phyloP scores from a whole-genome alignment of 2,329 filamentous ascomycete genomes.

The Lachnellula arida region DNA sequence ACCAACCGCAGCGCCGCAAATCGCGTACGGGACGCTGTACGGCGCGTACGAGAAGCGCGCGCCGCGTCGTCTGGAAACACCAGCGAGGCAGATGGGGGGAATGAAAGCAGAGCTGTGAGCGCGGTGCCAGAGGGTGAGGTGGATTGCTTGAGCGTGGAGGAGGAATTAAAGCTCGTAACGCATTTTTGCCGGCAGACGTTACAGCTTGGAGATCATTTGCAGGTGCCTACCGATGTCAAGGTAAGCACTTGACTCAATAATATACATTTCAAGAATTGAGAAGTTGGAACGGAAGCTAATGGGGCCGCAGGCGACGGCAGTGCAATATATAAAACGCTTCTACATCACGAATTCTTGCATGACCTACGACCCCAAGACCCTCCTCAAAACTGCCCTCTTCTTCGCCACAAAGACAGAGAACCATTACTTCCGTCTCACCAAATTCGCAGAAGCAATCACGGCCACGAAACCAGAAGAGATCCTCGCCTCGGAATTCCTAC shows the following conservation, averaged over 20 bases:
- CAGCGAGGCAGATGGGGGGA: conserved; percentile 32
- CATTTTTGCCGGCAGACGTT: conserved; percentile 66
- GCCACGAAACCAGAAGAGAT: conserved; percentile 75
- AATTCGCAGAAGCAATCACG: conserved; percentile 66
- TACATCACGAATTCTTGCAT: conserved; percentile 94
- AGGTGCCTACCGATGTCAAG: conserved; percentile 56
- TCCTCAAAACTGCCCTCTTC: conserved; percentile 87
- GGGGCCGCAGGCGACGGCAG: conserved; percentile 32
- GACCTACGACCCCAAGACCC: conserved; percentile 88
- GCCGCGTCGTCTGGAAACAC: conserved; percentile 30
- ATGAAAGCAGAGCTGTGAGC: conserved; percentile 17
- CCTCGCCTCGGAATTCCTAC: conserved; percentile 83
- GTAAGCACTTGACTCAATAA: conserved; percentile 33
- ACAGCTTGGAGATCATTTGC: conserved; percentile 54
- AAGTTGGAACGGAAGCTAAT: neutral
- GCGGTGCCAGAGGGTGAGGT: conserved; percentile 42
- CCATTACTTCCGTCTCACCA: conserved; percentile 53
- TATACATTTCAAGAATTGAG: neutral
- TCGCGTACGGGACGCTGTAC: conserved; percentile 54
- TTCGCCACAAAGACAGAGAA: conserved; percentile 92
- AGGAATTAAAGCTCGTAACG: conserved; percentile 76
- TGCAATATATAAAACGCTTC: conserved; percentile 77
- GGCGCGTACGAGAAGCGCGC: conserved; percentile 39
- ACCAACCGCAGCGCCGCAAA: conserved; percentile 78
- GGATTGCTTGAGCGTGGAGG: conserved; percentile 77